Conservation (phyloP, 140 eudicot species). For the Anethum foeniculum region DNA sequence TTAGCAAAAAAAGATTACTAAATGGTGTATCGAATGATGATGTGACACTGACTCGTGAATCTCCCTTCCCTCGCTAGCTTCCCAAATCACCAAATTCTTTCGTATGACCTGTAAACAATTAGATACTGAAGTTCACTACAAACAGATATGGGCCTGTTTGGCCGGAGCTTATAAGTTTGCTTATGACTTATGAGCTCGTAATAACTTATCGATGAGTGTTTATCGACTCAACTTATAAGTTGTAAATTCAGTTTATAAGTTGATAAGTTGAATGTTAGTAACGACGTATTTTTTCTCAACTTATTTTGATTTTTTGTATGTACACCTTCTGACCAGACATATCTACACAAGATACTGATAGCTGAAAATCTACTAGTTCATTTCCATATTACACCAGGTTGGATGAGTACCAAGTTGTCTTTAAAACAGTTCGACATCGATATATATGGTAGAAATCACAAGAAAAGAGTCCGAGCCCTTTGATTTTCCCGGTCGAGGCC, state of each 20-base stretch:
- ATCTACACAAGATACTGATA: neutral
- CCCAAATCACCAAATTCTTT: neutral
- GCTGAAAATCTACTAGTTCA: neutral
- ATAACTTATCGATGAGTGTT: no score
- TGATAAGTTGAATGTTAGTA: no score
- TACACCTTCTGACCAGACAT: slow-evolving; percentile 1
- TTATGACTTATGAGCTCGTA: no score
- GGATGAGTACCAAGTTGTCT: neutral
- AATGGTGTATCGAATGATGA: no score
- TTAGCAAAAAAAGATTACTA: no score
- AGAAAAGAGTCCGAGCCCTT: neutral
- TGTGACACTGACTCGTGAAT: no score
- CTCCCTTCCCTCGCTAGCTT: neutral
- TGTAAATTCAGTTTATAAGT: no score
- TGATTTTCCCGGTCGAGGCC: slow-evolving; percentile 15
- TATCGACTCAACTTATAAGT: no score
- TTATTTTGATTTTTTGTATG: no score
- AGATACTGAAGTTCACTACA: neutral
- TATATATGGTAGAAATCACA: neutral
- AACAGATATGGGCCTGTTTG: no score
- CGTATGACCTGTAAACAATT: neutral
- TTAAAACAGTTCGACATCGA: neutral
- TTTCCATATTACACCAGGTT: slow-evolving; percentile 6
- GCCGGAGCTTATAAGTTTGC: no score
- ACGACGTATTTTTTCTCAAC: no score